Evolutionary conservation across 169 alveolate genomes (phyloP).

Genomic region (Eimeria zaria): DNA sequence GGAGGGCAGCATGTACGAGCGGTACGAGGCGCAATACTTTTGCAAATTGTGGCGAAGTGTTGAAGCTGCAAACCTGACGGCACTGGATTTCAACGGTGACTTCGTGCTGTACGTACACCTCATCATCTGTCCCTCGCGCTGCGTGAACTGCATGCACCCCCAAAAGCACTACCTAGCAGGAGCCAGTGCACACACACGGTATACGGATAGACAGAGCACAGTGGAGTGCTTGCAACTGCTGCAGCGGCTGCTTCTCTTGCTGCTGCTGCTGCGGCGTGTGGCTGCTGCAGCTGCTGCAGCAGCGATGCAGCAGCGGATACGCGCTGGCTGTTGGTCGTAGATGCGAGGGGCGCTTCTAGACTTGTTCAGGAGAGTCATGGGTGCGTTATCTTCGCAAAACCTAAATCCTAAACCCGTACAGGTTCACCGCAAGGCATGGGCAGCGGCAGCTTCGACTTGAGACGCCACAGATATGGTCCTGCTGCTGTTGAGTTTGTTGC

Average conservation of each 20-base stretch:
- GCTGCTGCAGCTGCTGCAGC: constrained; percentile 71
- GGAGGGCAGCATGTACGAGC: constrained; percentile 73
- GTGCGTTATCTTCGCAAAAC: not conserved
- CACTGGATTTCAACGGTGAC: constrained; percentile 75
- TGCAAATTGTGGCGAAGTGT: constrained; percentile 69
- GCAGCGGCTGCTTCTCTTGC: not conserved
- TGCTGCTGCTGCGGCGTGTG: constrained; percentile 30
- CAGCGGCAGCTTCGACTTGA: not conserved
- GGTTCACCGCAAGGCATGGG: not conserved
- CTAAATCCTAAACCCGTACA: not conserved
- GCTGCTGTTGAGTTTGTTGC: not conserved
- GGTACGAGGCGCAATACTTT: constrained; percentile 59
- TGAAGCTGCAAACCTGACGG: constrained; percentile 64
- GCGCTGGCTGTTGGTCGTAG: constrained; percentile 57
- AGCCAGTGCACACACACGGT: not conserved
- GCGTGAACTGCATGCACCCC: not conserved
- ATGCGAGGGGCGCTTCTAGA: constrained; percentile 66
- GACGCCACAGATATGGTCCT: not conserved
- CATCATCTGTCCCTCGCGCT: not conserved
- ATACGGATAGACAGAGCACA: not conserved
- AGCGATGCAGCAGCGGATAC: constrained; percentile 13
- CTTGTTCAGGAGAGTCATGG: constrained; percentile 72
- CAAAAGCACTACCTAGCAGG: not conserved
- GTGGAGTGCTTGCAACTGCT: not conserved
- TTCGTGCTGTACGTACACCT: constrained; percentile 67